A percentile compares a stretch with the other conserved stretches of the same genome.
These are phyloP conservation scores for Xylaria sp. DNA, from an alignment of 2,329 filamentous ascomycete species.

Conservation along the genomic window DNA sequence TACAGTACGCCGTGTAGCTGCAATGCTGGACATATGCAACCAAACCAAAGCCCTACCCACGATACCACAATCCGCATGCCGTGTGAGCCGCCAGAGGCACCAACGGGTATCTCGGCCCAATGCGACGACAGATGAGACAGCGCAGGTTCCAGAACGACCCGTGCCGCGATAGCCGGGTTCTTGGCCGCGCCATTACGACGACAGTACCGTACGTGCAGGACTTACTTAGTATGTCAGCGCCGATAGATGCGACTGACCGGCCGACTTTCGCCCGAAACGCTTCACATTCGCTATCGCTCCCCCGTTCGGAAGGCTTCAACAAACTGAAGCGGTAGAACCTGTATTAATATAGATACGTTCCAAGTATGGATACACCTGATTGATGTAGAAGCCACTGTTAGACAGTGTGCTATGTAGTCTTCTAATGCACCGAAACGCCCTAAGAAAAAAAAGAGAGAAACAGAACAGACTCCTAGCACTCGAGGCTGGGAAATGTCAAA, in stretches of 20 bases:
- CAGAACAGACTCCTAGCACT: not conserved
- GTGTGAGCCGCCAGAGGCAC: not conserved
- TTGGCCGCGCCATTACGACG: not conserved
- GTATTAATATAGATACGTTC: conserved; percentile 21
- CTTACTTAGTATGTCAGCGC: not conserved
- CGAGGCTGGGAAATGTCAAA: conserved; percentile 2
- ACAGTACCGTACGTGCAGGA: not conserved
- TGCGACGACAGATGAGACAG: not conserved
- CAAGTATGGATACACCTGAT: conserved; percentile 18
- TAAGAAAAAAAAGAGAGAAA: not conserved
- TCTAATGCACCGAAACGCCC: conserved; percentile 28
- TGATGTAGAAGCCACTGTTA: conserved; percentile 12
- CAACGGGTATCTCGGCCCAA: not conserved
- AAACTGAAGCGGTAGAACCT: conserved; percentile 2
- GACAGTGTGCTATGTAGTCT: conserved; percentile 4
- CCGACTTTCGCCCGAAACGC: too few relatives aligned
- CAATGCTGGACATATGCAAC: too few relatives aligned
- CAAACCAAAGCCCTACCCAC: too few relatives aligned
- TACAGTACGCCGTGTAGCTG: too few relatives aligned
- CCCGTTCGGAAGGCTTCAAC: not conserved
- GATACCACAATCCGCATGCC: too few relatives aligned
- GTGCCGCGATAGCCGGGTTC: conserved; percentile 10
- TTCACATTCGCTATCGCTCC: too few relatives aligned
- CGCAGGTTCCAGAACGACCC: not conserved
- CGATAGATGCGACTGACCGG: not conserved